Percentiles rank a stretch among this genome's conserved stretches.
These are phyloP conservation scores for Fusarium vanettenii DNA, from an alignment of 2,329 filamentous ascomycete species.

Conservation along the genomic window DNA sequence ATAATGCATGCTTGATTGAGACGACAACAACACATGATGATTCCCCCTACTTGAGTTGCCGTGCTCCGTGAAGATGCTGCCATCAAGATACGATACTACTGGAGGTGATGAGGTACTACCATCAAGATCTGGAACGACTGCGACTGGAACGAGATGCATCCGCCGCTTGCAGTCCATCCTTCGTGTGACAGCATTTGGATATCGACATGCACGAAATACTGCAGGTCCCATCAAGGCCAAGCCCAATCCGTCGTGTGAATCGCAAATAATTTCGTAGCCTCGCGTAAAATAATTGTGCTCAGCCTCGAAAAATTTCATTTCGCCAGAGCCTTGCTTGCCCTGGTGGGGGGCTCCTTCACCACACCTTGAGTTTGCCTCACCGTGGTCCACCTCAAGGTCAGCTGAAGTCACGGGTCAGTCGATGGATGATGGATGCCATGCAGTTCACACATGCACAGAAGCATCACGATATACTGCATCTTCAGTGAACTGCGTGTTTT, in stretches of 20 bases:
- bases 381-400: background rate
- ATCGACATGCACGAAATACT: background rate
- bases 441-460: background rate
- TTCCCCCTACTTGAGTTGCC: background rate
- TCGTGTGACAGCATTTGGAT: background rate
- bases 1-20: constrained; percentile 53
- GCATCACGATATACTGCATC: background rate
- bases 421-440: background rate
- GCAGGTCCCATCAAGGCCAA: background rate
- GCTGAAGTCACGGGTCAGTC: background rate
- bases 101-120: background rate
- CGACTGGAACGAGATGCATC: background rate
- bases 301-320: constrained; percentile 26
- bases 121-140: background rate
- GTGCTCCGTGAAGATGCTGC: background rate
- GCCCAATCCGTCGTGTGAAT: background rate
- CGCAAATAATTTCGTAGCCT: constrained; percentile 36
- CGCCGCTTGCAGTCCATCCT: background rate
- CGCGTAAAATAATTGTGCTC: constrained; percentile 35
- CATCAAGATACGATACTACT: background rate
- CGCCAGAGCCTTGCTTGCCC: constrained; percentile 43
- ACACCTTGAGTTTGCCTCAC: background rate
- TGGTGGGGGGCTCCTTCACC: constrained; percentile 32
- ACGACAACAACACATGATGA: constrained; percentile 29
- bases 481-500: constrained; percentile 40